phyloP scores from a whole-genome alignment of 441 rosid genomes.

The Hura crepitans region DNA sequence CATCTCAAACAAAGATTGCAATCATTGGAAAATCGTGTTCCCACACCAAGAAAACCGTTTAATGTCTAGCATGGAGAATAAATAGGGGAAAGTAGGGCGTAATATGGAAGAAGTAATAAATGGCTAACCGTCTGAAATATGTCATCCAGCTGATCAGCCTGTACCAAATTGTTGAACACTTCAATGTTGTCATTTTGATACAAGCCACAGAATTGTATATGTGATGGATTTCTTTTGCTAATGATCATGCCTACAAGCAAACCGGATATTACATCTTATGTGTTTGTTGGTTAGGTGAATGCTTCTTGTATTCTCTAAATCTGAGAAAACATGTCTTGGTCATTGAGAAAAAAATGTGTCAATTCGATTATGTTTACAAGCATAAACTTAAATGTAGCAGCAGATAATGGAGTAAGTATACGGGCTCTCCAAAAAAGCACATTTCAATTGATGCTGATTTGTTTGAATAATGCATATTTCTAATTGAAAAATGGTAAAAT shows the following conservation, averaged over 20 bases:
- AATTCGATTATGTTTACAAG: too few relatives aligned
- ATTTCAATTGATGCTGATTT: not conserved
- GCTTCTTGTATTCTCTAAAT: not conserved
- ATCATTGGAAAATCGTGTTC: constrained; percentile 75
- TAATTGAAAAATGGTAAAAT: not conserved
- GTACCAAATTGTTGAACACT: not conserved
- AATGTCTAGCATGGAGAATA: constrained; percentile 37
- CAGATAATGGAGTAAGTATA: too few relatives aligned
- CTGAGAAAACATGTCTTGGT: not conserved
- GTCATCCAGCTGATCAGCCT: not conserved
- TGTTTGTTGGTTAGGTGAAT: not conserved
- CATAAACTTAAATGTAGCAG: not conserved
- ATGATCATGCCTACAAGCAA: constrained; percentile 8
- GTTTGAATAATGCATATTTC: not conserved
- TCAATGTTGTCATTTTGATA: not conserved
- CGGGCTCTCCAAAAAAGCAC: too few relatives aligned
- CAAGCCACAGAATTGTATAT: not conserved
- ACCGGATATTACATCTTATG: not conserved
- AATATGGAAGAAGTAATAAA: not conserved
- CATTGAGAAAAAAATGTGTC: not conserved
- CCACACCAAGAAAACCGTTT: constrained; percentile 77
- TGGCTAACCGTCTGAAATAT: not conserved
- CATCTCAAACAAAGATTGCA: constrained; percentile 94
- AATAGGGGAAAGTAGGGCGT: not conserved
- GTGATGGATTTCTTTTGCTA: not conserved